Conservation (phyloP, 164 flowering plant genomes). For the Malania oleifera region DNA sequence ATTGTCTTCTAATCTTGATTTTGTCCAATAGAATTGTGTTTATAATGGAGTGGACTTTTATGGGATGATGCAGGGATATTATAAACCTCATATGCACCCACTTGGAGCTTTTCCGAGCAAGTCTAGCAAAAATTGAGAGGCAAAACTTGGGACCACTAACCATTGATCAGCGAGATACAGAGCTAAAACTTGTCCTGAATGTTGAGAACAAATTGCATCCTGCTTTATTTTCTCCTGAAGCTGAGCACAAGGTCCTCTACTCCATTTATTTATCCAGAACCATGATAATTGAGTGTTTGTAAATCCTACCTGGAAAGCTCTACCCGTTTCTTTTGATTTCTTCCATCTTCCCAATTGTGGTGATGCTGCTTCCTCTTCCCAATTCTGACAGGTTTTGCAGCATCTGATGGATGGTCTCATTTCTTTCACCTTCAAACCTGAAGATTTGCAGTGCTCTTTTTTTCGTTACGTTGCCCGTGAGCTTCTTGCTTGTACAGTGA, state of each 20-base stretch:
- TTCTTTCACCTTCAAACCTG: slow-evolving; percentile 64
- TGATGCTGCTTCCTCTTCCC: slow-evolving; percentile 3
- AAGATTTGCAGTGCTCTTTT: slow-evolving; percentile 81
- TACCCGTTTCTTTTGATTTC: not conserved
- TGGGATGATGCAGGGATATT: slow-evolving; percentile 68
- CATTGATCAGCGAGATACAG: slow-evolving; percentile 52
- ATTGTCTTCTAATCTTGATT: slow-evolving; percentile 1
- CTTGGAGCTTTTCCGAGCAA: slow-evolving; percentile 73
- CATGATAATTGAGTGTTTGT: not conserved
- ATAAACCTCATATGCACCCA: slow-evolving; percentile 59
- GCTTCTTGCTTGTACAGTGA: slow-evolving; percentile 94
- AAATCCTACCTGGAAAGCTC: not conserved
- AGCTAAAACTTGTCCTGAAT: slow-evolving; percentile 56
- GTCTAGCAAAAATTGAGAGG: slow-evolving; percentile 59
- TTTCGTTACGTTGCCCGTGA: slow-evolving; percentile 71
- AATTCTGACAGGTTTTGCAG: slow-evolving; percentile 73
- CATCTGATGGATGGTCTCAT: slow-evolving; percentile 83
- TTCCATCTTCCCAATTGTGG: not conserved
- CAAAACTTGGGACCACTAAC: slow-evolving; percentile 32
- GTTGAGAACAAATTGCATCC: slow-evolving; percentile 91
- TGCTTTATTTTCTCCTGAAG: slow-evolving; percentile 83
- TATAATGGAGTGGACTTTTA: slow-evolving; percentile 8
- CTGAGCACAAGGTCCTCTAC: slow-evolving; percentile 84
- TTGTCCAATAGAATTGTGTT: slow-evolving; percentile 7
- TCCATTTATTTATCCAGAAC: not conserved